Evolutionary conservation across 495 filamentous ascomycete species (phyloP), one percentile per base, ranked within the genome.

Genomic region (Filosporella fistucella): DNA sequence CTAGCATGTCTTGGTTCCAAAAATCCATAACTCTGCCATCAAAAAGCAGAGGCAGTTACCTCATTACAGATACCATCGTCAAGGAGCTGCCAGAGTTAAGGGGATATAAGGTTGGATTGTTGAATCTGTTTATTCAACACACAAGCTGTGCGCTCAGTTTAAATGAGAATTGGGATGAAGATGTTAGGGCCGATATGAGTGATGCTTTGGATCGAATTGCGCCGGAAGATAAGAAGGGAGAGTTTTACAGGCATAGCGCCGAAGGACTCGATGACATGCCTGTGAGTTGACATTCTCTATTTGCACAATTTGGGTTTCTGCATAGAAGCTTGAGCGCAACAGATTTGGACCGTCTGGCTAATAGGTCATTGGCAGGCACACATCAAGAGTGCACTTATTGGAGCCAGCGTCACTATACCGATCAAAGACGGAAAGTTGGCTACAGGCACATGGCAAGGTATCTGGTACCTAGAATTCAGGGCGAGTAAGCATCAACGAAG

Each of bases 391-490:
- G 82, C 89, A 0, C 65, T 98, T 35, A 81, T 97, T 42, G 93
- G 93, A 10, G 87, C 89, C 13, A 91, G 82, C 45, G 81, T 98
- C 5, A 88, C 80, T 5, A 83, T 98, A 42, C 93, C 94, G 5
- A 94, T 98, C 60, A 81, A 75, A 50, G 80, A 98, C 56, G 93
- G 93, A 9, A 81, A 76, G 55, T 64, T 98, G 62, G 63, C 62
- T 1, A 76, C 69, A 6, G 75, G 76, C 9, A 80, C 74, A 10
- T 82, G 81, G 85, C 82, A 87, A 65, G 90, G 93, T 0, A 89
- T 97, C 46, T 98, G 90, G 89, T 91, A 91, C 62, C 63, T 96
- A 55, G 93, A 98, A 66, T 98, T 98, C 63, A 71, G 93, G 48
- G 77, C 77, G 2, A 69, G 69, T 42, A 86, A 76, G 52, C 91